These are phyloP conservation scores for Kurtzmaniella fragi DNA, from an alignment of 805 yeast species.

Conservation along the genomic window DNA sequence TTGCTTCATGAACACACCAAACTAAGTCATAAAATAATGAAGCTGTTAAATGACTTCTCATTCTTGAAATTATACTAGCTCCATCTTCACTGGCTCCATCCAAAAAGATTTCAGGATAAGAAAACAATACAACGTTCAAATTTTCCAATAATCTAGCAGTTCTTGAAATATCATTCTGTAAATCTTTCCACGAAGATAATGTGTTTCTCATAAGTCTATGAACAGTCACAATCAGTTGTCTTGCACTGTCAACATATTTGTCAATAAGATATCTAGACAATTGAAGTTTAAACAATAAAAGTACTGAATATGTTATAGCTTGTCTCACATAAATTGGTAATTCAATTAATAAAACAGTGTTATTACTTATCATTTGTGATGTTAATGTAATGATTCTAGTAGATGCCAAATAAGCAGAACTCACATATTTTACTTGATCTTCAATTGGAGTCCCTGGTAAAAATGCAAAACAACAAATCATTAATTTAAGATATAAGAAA, in stretches of 20 bases:
- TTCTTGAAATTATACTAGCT: constrained; percentile 63
- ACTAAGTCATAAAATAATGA: constrained; percentile 87
- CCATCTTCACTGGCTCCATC: constrained; percentile 6
- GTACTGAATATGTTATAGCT: constrained; percentile 75
- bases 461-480: constrained; percentile 85
- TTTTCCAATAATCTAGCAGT: constrained; percentile 89
- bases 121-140: constrained; percentile 77
- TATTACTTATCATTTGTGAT: constrained; percentile 54
- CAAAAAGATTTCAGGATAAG: constrained; percentile 79
- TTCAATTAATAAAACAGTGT: constrained; percentile 67
- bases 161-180: constrained; percentile 85
- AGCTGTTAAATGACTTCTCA: constrained; percentile 90
- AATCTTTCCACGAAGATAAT: constrained; percentile 85
- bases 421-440: constrained; percentile 80
- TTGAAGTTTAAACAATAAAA: constrained; percentile 75
- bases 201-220: constrained; percentile 85
- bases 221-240: constrained; percentile 90
- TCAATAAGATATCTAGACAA: constrained; percentile 68
- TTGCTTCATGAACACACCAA: constrained; percentile 92
- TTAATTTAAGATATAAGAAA: constrained; percentile 69
- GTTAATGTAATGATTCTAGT: constrained; percentile 78
- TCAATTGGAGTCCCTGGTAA: constrained; percentile 85
- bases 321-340: constrained; percentile 84
- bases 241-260: constrained; percentile 77
- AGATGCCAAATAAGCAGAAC: constrained; percentile 73